These are phyloP conservation scores for Colletotrichum musae DNA, from an alignment of 2,329 filamentous ascomycete species.

Conservation along the genomic window DNA sequence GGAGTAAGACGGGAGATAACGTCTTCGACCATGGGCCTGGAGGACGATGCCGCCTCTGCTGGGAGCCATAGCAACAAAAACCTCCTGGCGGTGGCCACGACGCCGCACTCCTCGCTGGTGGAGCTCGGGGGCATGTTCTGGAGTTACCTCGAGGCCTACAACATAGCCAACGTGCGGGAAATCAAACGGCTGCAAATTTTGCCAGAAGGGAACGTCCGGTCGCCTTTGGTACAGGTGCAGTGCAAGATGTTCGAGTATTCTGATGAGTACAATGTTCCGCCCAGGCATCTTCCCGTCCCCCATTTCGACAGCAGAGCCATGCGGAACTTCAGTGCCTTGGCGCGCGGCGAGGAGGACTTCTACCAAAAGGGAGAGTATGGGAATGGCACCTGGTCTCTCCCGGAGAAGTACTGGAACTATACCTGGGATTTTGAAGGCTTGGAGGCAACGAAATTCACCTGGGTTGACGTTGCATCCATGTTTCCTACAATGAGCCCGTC, in stretches of 20 bases:
- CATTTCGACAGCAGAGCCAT: not conserved
- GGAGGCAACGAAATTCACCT: not conserved
- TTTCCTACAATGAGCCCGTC: not conserved
- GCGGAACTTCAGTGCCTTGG: not conserved
- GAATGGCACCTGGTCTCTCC: not conserved
- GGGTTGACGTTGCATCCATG: not conserved
- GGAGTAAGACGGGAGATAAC: not conserved
- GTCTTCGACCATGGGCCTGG: not conserved
- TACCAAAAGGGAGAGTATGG: not conserved
- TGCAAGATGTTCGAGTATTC: not conserved
- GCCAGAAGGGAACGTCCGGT: not conserved
- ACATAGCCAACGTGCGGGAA: not conserved
- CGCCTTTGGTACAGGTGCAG: slow-evolving; percentile 1
- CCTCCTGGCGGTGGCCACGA: not conserved
- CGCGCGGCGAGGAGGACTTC: not conserved
- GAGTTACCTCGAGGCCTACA: not conserved
- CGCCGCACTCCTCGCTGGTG: not conserved
- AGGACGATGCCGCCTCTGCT: not conserved
- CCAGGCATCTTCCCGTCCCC: not conserved
- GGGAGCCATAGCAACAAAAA: not conserved
- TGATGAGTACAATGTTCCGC: too few relatives aligned
- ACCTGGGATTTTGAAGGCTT: not conserved
- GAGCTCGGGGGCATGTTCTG: not conserved
- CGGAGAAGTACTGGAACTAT: not conserved
- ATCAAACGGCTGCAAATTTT: not conserved